Base-by-base conservation (phyloP, 2,329 filamentous ascomycete species). In the Neofusicoccum cordaticola region DNA sequence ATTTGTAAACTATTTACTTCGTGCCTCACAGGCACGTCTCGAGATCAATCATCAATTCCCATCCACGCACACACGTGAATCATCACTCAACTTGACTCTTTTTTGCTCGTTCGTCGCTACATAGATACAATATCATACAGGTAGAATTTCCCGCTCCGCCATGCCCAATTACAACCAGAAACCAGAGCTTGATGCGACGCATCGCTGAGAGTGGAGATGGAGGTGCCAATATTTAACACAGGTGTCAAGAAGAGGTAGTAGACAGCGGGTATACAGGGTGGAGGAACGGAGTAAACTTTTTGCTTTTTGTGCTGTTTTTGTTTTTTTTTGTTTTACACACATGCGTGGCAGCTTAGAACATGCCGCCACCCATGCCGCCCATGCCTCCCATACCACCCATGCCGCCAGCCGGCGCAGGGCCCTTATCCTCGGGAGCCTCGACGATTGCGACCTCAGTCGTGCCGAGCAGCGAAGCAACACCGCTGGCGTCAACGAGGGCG, bases 401-500 rank as follows among this genome's bases (percentile, higher is more conserved):
- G 65, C 80, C 82, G 67, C 78, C 80, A 63, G 72, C 75, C 4
- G 42, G 68, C 83, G 81, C 67, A 85, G 82, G 73, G 87, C 77
- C 86, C 90, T 97, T 97, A 80, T 97, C 93, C 80, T 98, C 94
- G 62, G 92, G 86, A 62, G 94, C 95, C 79, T 99, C 95, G 60
- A 97, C 93, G 69, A 99, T 97, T 70, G 95, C 93, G 65, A 98
- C 95, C 84, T 99, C 95, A 67, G 95, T 99, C 70, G 95, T 99
- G 77, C 95, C 95, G 67, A 99, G 90, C 67, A 99, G 88, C 62
- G 94, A 98, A 62, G 95, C 95, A 73, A 99, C 95, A 82, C 95
- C 95, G 76, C 90, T 94, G 72, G 95, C 95, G 74, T 99, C 95
- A 74, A 93, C 87, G 66, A 99, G 89, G 75, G 92, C 94, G 68